Percentiles rank a stretch among this genome's conserved stretches.
These are phyloP conservation scores for Jackrogersella minutella DNA, from an alignment of 495 filamentous ascomycete species.

Conservation along the genomic window DNA sequence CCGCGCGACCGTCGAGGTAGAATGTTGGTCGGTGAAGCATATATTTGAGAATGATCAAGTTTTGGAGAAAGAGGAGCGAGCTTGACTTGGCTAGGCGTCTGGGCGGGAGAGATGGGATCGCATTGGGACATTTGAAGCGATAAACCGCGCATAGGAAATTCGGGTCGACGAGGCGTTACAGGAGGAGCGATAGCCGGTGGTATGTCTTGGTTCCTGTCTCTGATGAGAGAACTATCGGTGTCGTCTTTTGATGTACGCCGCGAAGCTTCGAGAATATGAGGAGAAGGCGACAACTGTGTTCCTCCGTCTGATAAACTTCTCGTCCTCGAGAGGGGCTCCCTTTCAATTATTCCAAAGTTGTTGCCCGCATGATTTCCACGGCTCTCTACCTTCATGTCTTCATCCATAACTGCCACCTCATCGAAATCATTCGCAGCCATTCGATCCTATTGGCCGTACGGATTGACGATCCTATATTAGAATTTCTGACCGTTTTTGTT, in stretches of 20 bases:
- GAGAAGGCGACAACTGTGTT: constrained; percentile 69
- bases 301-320: constrained; percentile 62
- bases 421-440: constrained; percentile 34
- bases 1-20: constrained; percentile 87
- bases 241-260: constrained; percentile 77
- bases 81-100: constrained; percentile 64
- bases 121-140: constrained; percentile 77
- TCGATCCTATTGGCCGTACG: not conserved
- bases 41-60: constrained; percentile 80
- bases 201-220: constrained; percentile 46
- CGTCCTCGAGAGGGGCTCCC: constrained; percentile 46
- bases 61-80: constrained; percentile 83
- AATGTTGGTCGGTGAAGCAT: constrained; percentile 78
- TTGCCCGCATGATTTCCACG: not conserved
- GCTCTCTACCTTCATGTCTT: constrained; percentile 28
- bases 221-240: constrained; percentile 64
- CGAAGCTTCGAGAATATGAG: constrained; percentile 65
- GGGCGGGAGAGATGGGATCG: constrained; percentile 50
- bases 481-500: not conserved
- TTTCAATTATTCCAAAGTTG: constrained; percentile 35
- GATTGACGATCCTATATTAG: not conserved
- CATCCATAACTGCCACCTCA: constrained; percentile 45
- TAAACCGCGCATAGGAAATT: constrained; percentile 66
- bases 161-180: constrained; percentile 68
- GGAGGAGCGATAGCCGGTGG: constrained; percentile 49